Evolutionary conservation across 257 asterid species (phyloP).

Genomic region (Nicotiana noctiflora): DNA sequence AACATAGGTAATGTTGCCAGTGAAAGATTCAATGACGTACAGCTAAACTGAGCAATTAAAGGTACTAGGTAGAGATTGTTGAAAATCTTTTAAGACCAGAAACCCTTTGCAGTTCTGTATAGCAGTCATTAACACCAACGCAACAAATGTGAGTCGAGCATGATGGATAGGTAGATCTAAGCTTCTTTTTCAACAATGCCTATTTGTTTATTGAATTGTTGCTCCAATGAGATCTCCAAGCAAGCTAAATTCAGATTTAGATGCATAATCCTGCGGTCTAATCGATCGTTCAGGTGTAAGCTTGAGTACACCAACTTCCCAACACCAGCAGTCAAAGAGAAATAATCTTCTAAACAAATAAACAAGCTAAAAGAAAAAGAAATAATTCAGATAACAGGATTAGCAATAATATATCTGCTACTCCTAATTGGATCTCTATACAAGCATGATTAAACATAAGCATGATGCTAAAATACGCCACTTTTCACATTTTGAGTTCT

Average conservation of each 20-base stretch:
- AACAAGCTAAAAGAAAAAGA: background rate
- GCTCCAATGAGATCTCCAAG: background rate
- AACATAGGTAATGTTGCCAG: background rate
- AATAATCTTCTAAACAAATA: background rate
- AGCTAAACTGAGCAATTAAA: background rate
- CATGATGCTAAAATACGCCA: background rate
- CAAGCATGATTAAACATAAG: background rate
- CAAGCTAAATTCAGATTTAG: background rate
- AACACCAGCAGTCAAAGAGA: background rate
- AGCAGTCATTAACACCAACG: background rate
- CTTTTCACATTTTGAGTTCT: background rate
- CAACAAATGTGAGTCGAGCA: background rate
- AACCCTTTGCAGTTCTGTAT: background rate
- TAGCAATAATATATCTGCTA: background rate
- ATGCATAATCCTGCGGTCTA: background rate
- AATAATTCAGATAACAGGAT: background rate
- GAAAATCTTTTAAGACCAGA: background rate
- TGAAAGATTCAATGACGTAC: background rate
- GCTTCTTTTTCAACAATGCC: background rate
- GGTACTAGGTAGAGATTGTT: background rate
- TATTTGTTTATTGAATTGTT: background rate
- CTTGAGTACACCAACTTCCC: background rate
- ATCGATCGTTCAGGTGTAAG: background rate
- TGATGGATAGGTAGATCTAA: background rate
- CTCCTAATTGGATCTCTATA: background rate